A percentile compares a stretch with the other conserved stretches of the same genome.
Conservation (phyloP, 176 grass and related monocot genomes). For the Cocos nucifera region DNA sequence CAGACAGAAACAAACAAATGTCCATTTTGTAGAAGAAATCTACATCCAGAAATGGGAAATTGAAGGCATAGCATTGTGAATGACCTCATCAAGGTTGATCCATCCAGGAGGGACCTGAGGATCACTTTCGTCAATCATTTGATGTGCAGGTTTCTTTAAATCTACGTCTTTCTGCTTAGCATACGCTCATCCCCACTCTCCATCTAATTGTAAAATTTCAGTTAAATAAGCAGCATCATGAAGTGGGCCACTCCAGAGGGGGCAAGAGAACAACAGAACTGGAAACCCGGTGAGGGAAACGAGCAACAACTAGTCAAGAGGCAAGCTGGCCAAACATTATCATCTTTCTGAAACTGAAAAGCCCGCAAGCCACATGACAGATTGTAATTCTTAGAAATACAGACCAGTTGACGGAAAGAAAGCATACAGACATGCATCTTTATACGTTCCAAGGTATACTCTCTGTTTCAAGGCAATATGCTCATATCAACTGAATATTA, state of each 20-base stretch:
- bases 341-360: no score
- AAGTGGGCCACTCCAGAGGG: slow-evolving; percentile 77
- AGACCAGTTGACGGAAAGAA: no score
- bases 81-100: slow-evolving; percentile 78
- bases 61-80: slow-evolving; percentile 7
- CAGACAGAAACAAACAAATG: no score
- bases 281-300: slow-evolving; percentile 28
- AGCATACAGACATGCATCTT: no score
- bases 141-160: slow-evolving; percentile 63
- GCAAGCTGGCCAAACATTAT: no score
- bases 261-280: slow-evolving; percentile 44
- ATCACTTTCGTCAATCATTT: slow-evolving; percentile 76
- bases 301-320: no score
- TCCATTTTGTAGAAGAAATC: no score
- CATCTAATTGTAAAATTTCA: slow-evolving; percentile 68
- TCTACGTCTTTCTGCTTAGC: slow-evolving; percentile 34
- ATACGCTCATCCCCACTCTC: slow-evolving; percentile 61
- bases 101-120: slow-evolving; percentile 69
- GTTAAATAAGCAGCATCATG: slow-evolving; percentile 56
- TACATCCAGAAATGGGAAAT: neutral
- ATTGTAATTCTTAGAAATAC: no score
- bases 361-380: no score
- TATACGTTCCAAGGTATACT: no score
- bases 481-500: no score
- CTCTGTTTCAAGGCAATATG: no score